Base-by-base conservation (phyloP, 2,329 filamentous ascomycete genomes). In the Aspergillus tamarii region DNA sequence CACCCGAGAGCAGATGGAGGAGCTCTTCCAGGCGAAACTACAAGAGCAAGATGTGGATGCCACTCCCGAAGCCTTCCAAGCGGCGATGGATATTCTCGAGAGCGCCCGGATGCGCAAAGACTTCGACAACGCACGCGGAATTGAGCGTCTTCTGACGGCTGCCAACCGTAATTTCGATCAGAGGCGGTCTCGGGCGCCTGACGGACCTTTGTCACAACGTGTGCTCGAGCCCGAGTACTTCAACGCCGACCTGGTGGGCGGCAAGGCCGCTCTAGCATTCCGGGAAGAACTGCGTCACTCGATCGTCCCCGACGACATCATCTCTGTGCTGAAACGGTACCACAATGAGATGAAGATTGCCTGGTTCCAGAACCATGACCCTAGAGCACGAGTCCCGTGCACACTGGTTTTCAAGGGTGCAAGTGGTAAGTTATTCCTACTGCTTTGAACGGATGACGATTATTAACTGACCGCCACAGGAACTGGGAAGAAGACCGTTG, bases 391-490 rank as follows among this genome's bases (percentile, higher is more conserved):
- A 4, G 63, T 67, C 7, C 63, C 68, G 11, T 61, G 57, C 41
- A 56, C 66, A 1, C 59, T 72, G n/a, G 64, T 71, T 11, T 69
- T 71, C 56, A 71, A 71, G 57, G 69, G 69, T 8, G 63, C 64
- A 30, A 55, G 54, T 58, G 67, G 67, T 68, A 57, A 55, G 62
- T 54, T 14, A 39, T 8, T 12, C 7, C 14, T 21, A 41, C 3
- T 4, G 34, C 28, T 34, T 32, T 1, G 1, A 3, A 34, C 10
- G 7, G 1, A 26, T 14, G 19, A 30, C 45, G 3, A 48, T 41
- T 26, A 30, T n/a, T 30, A 10, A 30, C 36, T 39, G 34, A 58
- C n/a, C 1, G 3, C 16, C 39, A 7, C 21, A 64, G 67, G 67
- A 9, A 67, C 65, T 28, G 68, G 68, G 2, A 70, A 66, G 39